These are phyloP conservation scores for Madurella fahalii DNA, from an alignment of 2,329 filamentous ascomycete genomes.

Conservation along the genomic window DNA sequence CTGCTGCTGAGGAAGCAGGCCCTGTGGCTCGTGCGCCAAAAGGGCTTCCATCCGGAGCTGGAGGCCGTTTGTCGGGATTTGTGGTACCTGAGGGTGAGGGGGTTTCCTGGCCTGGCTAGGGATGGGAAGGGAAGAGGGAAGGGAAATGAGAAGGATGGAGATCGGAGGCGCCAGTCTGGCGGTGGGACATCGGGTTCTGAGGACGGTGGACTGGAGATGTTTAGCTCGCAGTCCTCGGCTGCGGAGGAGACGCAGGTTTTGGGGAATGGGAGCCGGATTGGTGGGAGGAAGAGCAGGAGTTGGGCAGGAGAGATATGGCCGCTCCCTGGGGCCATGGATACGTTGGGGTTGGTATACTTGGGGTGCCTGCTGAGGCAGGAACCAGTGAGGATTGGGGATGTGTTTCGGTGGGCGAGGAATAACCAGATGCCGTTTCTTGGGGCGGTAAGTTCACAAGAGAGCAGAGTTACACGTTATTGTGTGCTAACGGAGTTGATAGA, in stretches of 20 bases:
- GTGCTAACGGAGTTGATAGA: constrained; percentile 33
- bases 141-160: constrained; percentile 33
- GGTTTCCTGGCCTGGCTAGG: constrained; percentile 51
- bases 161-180: constrained; percentile 23
- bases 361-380: constrained; percentile 70
- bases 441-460: constrained; percentile 46
- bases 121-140: constrained; percentile 29
- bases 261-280: constrained; percentile 19
- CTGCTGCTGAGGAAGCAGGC: constrained; percentile 80
- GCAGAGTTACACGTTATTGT: too few species aligned
- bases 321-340: constrained; percentile 67
- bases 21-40: constrained; percentile 63
- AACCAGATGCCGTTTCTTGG: constrained; percentile 69
- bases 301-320: constrained; percentile 49
- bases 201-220: constrained; percentile 40
- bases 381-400: constrained; percentile 69
- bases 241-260: constrained; percentile 33
- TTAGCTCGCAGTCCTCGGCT: constrained; percentile 59
- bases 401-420: constrained; percentile 63
- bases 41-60: constrained; percentile 66
- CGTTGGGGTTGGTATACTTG: constrained; percentile 74
- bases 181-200: constrained; percentile 23
- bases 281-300: constrained; percentile 32
- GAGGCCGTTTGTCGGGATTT: constrained; percentile 78
- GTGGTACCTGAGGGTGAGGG: constrained; percentile 67